Base-by-base conservation (phyloP, 441 rosid species). In the Rhodomyrtus psidioides region DNA sequence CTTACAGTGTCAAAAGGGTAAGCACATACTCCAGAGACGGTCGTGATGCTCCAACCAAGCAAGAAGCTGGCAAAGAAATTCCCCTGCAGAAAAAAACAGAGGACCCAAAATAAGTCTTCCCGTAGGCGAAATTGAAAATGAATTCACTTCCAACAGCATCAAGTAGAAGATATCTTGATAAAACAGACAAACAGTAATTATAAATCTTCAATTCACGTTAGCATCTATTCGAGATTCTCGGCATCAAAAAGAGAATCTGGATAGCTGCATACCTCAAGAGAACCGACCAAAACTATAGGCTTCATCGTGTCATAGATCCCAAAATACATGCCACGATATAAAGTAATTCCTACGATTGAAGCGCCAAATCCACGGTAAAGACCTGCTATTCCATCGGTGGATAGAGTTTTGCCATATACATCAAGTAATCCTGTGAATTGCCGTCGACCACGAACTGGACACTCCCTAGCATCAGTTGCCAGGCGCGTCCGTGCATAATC, bases 261-360 rank as follows among this genome's bases (percentile, higher is more conserved):
- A 57, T 55, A 65, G 24, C 55, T 70, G 30, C 87, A 86, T 84
- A 95, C 99, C 99, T 97, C 95, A 10, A 93, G 89, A 49, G 99
- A 91, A 85, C 98, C 99, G 10, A 97, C 96, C 89, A 97, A 87
- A 87, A 96, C 76, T 57, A 93, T 85, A 82, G 99, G 99, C 91
- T 97, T 97, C 92, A 95, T 74, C 49, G 96, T 96, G 88, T 94
- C 99, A 46, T 97, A 97, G 88, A 97, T 88, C 85, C 99, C 99
- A 84, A 97, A 97, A 88, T 96, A 96, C 96, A 96, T 91, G 91
- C 98, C 99, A 44, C 97, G 92, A 86, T 97, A 97, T 56, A 97
- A 89, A 56, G 98, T 95, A 84, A 97, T 97, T 54, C 99, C 99
- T 55, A 94, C 26, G 60, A 94, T 96, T n/a, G 99, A 97, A 88